These are phyloP conservation scores for Alnus glutinosa DNA, from an alignment of 306 rosid genomes.

Conservation along the genomic window DNA sequence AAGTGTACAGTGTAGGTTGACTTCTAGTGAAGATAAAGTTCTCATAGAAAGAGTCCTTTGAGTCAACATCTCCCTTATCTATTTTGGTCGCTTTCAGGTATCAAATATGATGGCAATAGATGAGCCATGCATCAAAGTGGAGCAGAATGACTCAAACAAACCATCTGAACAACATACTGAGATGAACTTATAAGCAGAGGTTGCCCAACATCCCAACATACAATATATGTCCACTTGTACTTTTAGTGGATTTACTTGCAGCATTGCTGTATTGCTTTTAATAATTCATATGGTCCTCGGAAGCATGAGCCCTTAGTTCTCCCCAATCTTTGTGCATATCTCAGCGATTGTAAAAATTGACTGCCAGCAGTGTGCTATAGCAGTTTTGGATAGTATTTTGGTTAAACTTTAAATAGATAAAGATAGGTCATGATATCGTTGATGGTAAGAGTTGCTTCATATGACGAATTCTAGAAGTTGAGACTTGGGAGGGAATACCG, in stretches of 20 bases:
- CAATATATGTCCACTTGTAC: conserved; percentile 2
- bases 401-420: too few relatives aligned
- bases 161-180: background rate
- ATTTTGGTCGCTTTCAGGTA: background rate
- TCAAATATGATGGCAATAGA: conserved; percentile 9
- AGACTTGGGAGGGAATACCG: too few relatives aligned
- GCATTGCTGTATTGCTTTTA: background rate
- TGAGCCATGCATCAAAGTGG: conserved; percentile 16
- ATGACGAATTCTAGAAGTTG: background rate
- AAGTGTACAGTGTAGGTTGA: too few relatives aligned
- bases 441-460: background rate
- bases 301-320: background rate
- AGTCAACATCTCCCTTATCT: background rate
- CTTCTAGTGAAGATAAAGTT: too few relatives aligned
- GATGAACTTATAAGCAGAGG: background rate
- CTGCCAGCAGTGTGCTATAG: background rate
- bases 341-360: background rate
- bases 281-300: background rate
- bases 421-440: background rate
- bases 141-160: conserved; percentile 10
- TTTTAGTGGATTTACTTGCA: background rate
- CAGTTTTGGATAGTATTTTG: background rate
- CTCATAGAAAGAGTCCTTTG: background rate
- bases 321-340: background rate
- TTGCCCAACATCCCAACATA: background rate